Evolutionary conservation across 768 basidiomycete genomes (phyloP), one percentile per base, ranked within the genome.

Genomic region (Mycena albidolilacea): DNA sequence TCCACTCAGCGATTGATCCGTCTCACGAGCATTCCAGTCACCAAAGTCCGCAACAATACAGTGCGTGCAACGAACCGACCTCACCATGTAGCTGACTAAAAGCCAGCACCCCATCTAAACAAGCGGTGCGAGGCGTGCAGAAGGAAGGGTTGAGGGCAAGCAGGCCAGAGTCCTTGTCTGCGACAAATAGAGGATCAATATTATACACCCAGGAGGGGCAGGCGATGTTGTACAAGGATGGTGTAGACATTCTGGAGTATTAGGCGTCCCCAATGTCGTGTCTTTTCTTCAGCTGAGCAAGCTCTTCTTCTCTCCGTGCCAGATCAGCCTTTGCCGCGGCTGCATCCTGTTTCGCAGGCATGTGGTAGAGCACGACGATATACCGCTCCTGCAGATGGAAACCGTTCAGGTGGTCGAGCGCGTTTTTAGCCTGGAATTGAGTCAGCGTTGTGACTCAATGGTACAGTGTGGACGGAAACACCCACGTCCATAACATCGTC

Each of bases 331-430:
- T 98, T 15, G 94, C 93, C 8, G 95, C 93, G 1, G 96, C 95
- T 1, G 96, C 96, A 78, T 97, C 96, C 79, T 97, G 96, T 82
- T 97, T 95, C n/a, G 96, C 93, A 46, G 97, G 96, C 92, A 98
- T 97, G 80, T 99, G 97, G 79, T 97, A 99, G 38, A 98, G 85
- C 10, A 99, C 97, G 69, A 99, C 97, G 65, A 99, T 97, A 83
- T 99, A 99, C 35, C 97, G 93, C 83, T 98, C 97, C 85, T 97
- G 96, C 70, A 99, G 82, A 85, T 99, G 97, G 85, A 99, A 99
- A 57, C 97, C 97, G 77, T 99, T 99, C 79, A 99, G 82, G 82
- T 98, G 97, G 80, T 97, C 97, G 69, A 98, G 90, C 0, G 97
- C 97, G 79, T 97, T 97, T 83, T 98, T 97, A 23, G 97, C 97